Evolutionary conservation across 805 yeast species (phyloP).

Genomic region (Ogataea salicorniae): DNA sequence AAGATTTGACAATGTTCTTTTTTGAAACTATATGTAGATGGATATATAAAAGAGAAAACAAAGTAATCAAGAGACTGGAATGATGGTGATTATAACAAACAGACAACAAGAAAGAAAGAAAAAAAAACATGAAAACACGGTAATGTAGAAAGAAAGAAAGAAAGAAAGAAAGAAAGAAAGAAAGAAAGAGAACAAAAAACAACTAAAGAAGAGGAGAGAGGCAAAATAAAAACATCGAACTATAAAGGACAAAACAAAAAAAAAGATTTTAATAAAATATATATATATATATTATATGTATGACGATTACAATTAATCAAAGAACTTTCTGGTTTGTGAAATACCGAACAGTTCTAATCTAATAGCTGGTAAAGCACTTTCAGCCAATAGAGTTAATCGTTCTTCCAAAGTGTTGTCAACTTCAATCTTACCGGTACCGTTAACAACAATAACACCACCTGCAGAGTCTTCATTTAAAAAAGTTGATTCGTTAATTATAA

Average conservation of each 20-base stretch:
- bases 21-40: too few relatives aligned
- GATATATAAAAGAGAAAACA: too few relatives aligned
- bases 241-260: background rate
- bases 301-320: slow-evolving; percentile 46
- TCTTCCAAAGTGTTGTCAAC: slow-evolving; percentile 92
- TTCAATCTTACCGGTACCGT: slow-evolving; percentile 75
- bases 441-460: slow-evolving; percentile 80
- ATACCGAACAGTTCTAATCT: slow-evolving; percentile 87
- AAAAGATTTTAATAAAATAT: background rate
- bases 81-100: too few relatives aligned
- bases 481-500: slow-evolving; percentile 50
- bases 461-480: slow-evolving; percentile 60
- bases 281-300: background rate
- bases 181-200: background rate
- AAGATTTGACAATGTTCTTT: too few relatives aligned
- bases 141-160: background rate
- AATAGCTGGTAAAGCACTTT: slow-evolving; percentile 86
- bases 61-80: too few relatives aligned
- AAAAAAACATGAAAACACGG: background rate
- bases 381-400: slow-evolving; percentile 77
- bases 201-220: background rate
- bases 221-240: background rate
- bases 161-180: background rate
- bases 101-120: background rate
- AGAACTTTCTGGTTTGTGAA: slow-evolving; percentile 82